Conservation (phyloP, 164 flowering plant genomes). For the Dillenia suffruticosa region DNA sequence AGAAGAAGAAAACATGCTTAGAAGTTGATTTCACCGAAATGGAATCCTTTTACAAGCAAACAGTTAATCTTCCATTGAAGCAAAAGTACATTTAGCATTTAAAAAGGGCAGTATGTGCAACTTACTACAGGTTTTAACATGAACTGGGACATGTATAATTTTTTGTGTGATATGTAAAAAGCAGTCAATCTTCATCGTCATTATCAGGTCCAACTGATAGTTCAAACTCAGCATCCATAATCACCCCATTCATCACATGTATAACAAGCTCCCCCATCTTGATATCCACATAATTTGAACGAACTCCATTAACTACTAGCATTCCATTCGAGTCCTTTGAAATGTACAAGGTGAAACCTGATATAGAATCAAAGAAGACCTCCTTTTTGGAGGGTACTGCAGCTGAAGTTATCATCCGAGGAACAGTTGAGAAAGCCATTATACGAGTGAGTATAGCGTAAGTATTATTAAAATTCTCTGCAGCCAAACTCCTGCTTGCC, state of each 20-base stretch:
- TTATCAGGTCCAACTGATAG: constrained; percentile 50
- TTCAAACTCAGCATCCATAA: constrained; percentile 83
- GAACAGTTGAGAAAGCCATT: constrained; percentile 69
- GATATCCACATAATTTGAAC: constrained; percentile 43
- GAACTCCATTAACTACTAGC: constrained; percentile 55
- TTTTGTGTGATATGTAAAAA: background rate
- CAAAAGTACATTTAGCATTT: no score
- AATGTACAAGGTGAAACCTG: constrained; percentile 53
- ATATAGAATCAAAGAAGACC: constrained; percentile 52
- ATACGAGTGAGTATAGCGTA: constrained; percentile 61
- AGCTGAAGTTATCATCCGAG: constrained; percentile 38
- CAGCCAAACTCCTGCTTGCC: constrained; percentile 29
- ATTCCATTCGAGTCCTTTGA: constrained; percentile 37
- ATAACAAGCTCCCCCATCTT: constrained; percentile 46
- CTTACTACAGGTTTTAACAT: no score
- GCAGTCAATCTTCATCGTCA: constrained; percentile 25
- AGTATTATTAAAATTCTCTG: constrained; percentile 36
- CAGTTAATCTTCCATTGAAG: no score
- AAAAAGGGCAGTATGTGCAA: no score
- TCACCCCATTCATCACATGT: constrained; percentile 83
- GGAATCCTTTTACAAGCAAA: no score
- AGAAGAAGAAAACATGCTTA: no score
- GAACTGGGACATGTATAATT: no score
- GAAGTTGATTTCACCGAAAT: no score
- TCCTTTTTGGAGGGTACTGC: constrained; percentile 28